Conservation (phyloP, 768 basidiomycete species). For the Suillus americanus region DNA sequence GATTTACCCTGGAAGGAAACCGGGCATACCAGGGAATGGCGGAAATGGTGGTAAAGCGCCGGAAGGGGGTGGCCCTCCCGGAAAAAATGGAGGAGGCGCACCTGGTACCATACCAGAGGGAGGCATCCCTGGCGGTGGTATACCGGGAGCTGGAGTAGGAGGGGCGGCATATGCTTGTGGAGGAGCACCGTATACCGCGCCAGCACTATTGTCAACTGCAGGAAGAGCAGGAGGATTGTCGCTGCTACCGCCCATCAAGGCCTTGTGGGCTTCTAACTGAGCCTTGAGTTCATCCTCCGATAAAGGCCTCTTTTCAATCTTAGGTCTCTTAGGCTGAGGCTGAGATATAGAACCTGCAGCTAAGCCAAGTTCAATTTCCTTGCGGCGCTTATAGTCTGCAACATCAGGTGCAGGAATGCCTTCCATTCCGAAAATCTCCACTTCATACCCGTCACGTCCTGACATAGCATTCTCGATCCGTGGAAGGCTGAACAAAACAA, state of each 20-base stretch:
- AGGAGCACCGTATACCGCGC: slow-evolving; percentile 71
- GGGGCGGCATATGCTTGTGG: slow-evolving; percentile 65
- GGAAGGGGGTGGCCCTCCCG: slow-evolving; percentile 37
- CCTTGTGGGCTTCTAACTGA: slow-evolving; percentile 87
- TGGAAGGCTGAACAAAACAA: slow-evolving; percentile 46
- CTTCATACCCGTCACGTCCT: slow-evolving; percentile 95
- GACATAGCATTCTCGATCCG: slow-evolving; percentile 96
- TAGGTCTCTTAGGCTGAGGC: slow-evolving; percentile 78
- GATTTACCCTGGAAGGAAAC: slow-evolving; percentile 59
- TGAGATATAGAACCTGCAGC: slow-evolving; percentile 80
- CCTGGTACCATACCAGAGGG: slow-evolving; percentile 43
- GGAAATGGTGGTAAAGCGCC: slow-evolving; percentile 42
- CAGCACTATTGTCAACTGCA: slow-evolving; percentile 41
- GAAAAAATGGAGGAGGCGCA: slow-evolving; percentile 41
- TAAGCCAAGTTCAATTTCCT: slow-evolving; percentile 91
- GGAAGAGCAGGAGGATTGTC: slow-evolving; percentile 34
- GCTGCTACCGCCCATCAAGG: slow-evolving; percentile 75
- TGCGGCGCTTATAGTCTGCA: slow-evolving; percentile 93
- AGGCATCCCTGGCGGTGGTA: slow-evolving; percentile 29
- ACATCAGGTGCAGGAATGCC: slow-evolving; percentile 94
- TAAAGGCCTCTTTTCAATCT: slow-evolving; percentile 73
- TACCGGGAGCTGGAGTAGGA: slow-evolving; percentile 32
- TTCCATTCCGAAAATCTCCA: slow-evolving; percentile 99
- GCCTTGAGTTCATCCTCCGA: slow-evolving; percentile 82
- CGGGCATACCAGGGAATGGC: slow-evolving; percentile 45